A percentile compares a stretch with the other conserved stretches of the same genome.
These are phyloP conservation scores for Vigna mungo DNA, from an alignment of 306 rosid genomes.

Conservation along the genomic window DNA sequence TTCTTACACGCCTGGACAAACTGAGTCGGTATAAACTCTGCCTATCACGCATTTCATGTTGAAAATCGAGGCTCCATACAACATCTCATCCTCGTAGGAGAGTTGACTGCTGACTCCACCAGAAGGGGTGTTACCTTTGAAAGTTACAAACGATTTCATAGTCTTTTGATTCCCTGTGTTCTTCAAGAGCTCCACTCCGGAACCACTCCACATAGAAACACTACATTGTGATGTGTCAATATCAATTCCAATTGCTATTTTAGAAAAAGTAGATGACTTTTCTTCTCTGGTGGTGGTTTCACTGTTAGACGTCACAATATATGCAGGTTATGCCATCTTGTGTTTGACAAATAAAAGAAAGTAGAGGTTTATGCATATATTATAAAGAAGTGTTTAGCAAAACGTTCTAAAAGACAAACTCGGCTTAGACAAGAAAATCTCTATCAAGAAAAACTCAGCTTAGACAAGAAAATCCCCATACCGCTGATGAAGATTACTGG, in stretches of 20 bases:
- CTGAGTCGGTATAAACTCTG: constrained; percentile 86
- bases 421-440: neutral
- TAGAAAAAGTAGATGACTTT: constrained; percentile 60
- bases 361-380: constrained; percentile 14
- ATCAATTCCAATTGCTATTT: constrained; percentile 81
- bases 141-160: constrained; percentile 79
- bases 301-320: constrained; percentile 86
- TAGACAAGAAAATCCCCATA: no score
- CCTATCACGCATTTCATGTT: constrained; percentile 92
- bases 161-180: constrained; percentile 76
- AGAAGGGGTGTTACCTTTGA: constrained; percentile 70
- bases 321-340: constrained; percentile 85
- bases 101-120: constrained; percentile 65
- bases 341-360: constrained; percentile 32
- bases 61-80: constrained; percentile 84
- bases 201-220: constrained; percentile 88
- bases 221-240: constrained; percentile 91
- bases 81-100: constrained; percentile 63
- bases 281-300: constrained; percentile 75
- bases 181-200: constrained; percentile 75
- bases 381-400: neutral
- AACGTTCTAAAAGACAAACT: neutral
- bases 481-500: no score
- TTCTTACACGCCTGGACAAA: constrained; percentile 70
- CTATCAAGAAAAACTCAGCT: no score